These are phyloP conservation scores for Annulohypoxylon moriforme DNA, from an alignment of 495 filamentous ascomycete genomes.

Conservation along the genomic window DNA sequence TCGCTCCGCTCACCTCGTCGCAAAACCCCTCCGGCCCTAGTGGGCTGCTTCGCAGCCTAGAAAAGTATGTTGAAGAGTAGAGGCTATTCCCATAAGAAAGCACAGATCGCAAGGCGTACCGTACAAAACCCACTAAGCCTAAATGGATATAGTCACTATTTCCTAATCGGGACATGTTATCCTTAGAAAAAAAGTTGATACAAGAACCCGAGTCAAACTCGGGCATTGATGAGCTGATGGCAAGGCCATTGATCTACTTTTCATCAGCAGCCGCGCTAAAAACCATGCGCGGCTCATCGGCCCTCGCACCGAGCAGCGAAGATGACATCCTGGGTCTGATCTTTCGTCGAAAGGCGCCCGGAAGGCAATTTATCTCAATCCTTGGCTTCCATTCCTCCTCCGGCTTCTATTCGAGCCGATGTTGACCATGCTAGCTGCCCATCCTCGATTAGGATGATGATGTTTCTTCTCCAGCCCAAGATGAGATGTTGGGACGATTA, in stretches of 20 bases:
- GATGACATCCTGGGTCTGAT: slow-evolving; percentile 37
- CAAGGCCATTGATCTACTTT: slow-evolving; percentile 29
- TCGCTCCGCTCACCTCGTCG: too few relatives aligned
- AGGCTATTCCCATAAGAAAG: too few relatives aligned
- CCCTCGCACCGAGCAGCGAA: slow-evolving; percentile 32
- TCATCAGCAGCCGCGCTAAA: slow-evolving; percentile 9
- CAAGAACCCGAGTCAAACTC: too few relatives aligned
- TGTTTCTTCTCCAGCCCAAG: slow-evolving; percentile 36
- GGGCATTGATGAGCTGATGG: slow-evolving; percentile 31
- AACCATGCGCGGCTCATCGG: slow-evolving; percentile 32
- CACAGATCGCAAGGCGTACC: too few relatives aligned
- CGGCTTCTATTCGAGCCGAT: slow-evolving; percentile 45
- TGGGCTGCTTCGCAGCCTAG: too few relatives aligned
- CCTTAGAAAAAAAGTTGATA: too few relatives aligned
- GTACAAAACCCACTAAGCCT: too few relatives aligned
- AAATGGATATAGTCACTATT: too few relatives aligned
- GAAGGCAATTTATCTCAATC: slow-evolving; percentile 28
- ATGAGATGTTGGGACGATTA: slow-evolving; percentile 47
- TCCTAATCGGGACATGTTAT: too few relatives aligned
- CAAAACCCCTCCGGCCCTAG: too few relatives aligned
- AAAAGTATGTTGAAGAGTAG: too few relatives aligned
- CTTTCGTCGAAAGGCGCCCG: slow-evolving; percentile 15
- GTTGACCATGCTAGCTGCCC: slow-evolving; percentile 4
- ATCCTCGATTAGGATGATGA: slow-evolving; percentile 32
- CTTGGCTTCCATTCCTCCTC: slow-evolving; percentile 29